Evolutionary conservation across 1,284 basidiomycete genomes (phyloP), one percentile per base, ranked within the genome.

Genomic region (Phenoliferia sp.): DNA sequence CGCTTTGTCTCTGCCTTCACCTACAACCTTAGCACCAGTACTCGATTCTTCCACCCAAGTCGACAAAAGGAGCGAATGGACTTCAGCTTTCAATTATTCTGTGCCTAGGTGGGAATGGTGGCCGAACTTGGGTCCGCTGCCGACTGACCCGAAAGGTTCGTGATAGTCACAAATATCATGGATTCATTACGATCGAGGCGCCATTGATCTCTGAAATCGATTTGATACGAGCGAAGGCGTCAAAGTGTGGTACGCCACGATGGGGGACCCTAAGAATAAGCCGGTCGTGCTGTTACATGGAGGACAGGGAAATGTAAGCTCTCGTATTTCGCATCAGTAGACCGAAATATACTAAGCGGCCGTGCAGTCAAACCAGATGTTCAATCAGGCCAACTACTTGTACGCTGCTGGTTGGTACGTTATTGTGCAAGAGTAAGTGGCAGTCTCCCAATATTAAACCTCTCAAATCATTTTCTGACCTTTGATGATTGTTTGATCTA

Each of bases 1-100:
- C 62, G 66, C 35, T 69, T 61, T 12, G 54, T 69, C 63, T 50
- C 62, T 58, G 26, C 61, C n/a, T n/a, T n/a, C n/a, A n/a, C n/a
- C n/a, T n/a, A n/a, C 1, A 65, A 65, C 56, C 63, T 65, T 19
- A 35, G 32, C 26, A 67, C 59, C 26, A 22, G 39, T 15, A 44
- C 39, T 15, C 39, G 39, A 44, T 12, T 44, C 28, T 32, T 15
- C 22, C n/a, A 1, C 56, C 56, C 3, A 28, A 22, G 12, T 58
- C 22, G n/a, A 12, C 22, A 15, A 22, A 22, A 12, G 39, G 22
- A 44, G 15, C 15, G 39, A 44, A 44, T 44, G 39, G 39, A 44
- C 39, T 12, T 44, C 39, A 12, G 39, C 39, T 22, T 44, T 44
- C 39, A 44, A 44, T 22, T 44, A 44, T 22, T 44, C 39, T 12